These are phyloP conservation scores for Babesia caballi DNA, from an alignment of 169 alveolate genomes.

Conservation along the genomic window DNA sequence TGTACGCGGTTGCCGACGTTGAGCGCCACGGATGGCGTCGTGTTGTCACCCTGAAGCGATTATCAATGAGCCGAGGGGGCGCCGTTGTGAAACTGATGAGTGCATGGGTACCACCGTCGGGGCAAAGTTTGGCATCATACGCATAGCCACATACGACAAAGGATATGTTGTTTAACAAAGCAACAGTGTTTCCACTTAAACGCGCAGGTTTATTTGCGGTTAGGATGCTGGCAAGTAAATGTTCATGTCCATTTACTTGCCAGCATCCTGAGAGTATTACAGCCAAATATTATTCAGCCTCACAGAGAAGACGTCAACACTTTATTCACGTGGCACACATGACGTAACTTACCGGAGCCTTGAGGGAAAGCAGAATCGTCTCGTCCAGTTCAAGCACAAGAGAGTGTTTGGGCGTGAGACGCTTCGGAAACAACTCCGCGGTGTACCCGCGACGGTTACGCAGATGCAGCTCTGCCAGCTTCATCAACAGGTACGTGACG, in stretches of 20 bases:
- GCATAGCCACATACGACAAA: not conserved
- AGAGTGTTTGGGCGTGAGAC: slow-evolving; percentile 2
- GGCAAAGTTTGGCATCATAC: not conserved
- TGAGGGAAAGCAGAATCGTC: slow-evolving; percentile 26
- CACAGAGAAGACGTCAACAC: no score
- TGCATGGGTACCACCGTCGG: not conserved
- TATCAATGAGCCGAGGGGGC: no score
- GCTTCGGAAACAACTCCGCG: not conserved
- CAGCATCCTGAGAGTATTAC: no score
- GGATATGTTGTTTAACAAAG: not conserved
- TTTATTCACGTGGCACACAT: no score
- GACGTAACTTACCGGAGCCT: not conserved
- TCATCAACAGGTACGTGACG: not conserved
- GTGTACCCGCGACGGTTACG: not conserved
- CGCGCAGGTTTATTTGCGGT: not conserved
- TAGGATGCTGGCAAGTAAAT: no score
- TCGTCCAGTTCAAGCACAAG: slow-evolving; percentile 57
- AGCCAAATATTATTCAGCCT: no score
- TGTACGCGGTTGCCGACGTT: slow-evolving; percentile 36
- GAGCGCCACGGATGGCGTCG: slow-evolving; percentile 17
- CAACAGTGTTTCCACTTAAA: not conserved
- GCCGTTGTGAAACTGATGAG: not conserved
- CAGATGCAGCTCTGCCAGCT: not conserved
- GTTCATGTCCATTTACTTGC: no score
- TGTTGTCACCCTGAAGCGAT: not conserved